Evolutionary conservation across 106 monocot species (phyloP), one percentile per base, ranked within the genome.

Genomic region (Iris macrosiphon): DNA sequence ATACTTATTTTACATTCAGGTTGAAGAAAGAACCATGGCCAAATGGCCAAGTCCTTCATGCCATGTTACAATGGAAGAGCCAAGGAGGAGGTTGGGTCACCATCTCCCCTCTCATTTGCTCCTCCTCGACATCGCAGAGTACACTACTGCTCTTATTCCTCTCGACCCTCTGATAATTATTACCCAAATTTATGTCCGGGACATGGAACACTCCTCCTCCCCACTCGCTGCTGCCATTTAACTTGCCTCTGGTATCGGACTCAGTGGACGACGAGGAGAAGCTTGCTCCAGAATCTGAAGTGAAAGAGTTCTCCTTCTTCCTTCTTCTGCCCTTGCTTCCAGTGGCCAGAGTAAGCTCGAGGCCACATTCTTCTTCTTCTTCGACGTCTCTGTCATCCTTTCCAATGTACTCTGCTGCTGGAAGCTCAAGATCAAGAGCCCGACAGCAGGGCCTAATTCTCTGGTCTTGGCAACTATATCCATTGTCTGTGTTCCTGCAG

Each of bases 271-370:
- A 73, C 1, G 52, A 52, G 19, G 7, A 35, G 4, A 66, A 55
- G 47, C 78, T 75, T 24, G 57, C 52, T 24, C 62, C 70, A 7
- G 82, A 82, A 50, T 77, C 76, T 3, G 72, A 72, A 51, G 55
- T 65, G 24, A 72, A 33, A 0, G 67, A 61, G 23, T 40, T 57
- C 16, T 60, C 71, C 7, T 73, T 60, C 53, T 70, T 78, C 61
- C 40, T 73, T 45, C 59, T 58, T 33, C 64, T 59, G 33, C 59
- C n/a, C n/a, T n/a, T 63, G 32, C 52, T 31, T 50, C 82, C 82
- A 1, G 46, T 73, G 16, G 72, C 82, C 33, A 82, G 57, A 9
- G 76, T 76, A 19, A 82, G 65, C 59, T 82, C 82, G 6, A 60
- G 58, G 1, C 43, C 34, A n/a, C 47, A 40, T 20, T 60, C 60